Conservation (phyloP, 768 basidiomycete species). For the Suillus paluster region DNA sequence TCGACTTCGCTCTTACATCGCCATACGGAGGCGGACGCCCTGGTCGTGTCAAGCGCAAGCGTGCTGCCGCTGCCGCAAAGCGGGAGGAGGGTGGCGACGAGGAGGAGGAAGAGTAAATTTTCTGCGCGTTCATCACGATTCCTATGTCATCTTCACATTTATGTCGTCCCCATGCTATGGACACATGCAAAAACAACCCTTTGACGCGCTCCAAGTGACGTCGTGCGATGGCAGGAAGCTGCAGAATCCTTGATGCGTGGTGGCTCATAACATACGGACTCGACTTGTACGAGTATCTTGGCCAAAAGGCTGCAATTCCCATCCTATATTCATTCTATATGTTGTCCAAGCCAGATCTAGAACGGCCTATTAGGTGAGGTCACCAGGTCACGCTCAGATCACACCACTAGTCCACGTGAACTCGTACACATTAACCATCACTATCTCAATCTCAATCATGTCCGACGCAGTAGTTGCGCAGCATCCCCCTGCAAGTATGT, state of each 20-base stretch:
- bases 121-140: slow-evolving; percentile 28
- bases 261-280: background rate
- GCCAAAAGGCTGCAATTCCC: background rate
- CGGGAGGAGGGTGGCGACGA: slow-evolving; percentile 89
- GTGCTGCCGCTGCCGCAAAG: slow-evolving; percentile 89
- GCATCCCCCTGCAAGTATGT: slow-evolving; percentile 56
- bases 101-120: slow-evolving; percentile 83
- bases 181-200: slow-evolving; percentile 32
- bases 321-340: background rate
- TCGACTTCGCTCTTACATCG: slow-evolving; percentile 97
- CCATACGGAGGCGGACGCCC: slow-evolving; percentile 94
- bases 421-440: background rate
- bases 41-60: slow-evolving; percentile 99
- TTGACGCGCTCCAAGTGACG: slow-evolving; percentile 20
- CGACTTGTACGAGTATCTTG: background rate
- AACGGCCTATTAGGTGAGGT: slow-evolving; percentile 1
- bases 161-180: slow-evolving; percentile 38
- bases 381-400: background rate
- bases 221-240: background rate
- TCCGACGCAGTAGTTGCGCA: slow-evolving; percentile 34
- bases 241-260: background rate
- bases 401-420: slow-evolving; percentile 4
- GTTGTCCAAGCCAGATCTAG: background rate
- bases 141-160: slow-evolving; percentile 28
- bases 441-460: slow-evolving; percentile 23